phyloP scores from a whole-genome alignment of 1,284 basidiomycete species.

The Athelia sp. region DNA sequence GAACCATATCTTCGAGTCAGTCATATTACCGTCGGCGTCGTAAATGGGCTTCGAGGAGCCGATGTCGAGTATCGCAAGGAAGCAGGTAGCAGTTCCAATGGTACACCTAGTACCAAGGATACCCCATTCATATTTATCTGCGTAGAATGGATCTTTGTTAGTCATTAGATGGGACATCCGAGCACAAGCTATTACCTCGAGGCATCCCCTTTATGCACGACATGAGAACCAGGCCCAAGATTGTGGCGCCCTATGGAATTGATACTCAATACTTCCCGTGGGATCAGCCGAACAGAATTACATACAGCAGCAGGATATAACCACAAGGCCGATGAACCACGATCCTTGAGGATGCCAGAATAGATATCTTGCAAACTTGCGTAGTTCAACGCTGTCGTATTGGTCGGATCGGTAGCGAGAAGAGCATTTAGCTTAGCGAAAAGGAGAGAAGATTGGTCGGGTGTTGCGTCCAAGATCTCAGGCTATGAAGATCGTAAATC shows the following conservation, averaged over 20 bases:
- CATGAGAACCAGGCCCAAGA: background rate
- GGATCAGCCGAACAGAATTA: background rate
- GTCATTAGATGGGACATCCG: background rate
- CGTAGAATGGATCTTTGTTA: background rate
- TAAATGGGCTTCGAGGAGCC: background rate
- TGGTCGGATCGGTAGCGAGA: background rate
- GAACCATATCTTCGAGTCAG: background rate
- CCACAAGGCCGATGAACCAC: background rate
- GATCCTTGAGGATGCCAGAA: background rate
- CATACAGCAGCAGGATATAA: constrained; percentile 1
- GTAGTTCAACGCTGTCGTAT: background rate
- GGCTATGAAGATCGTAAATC: background rate
- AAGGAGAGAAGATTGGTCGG: background rate
- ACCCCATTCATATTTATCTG: background rate
- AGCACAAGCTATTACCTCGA: background rate
- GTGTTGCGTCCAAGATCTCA: background rate
- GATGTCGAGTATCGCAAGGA: background rate
- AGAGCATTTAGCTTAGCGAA: background rate
- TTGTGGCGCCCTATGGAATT: background rate
- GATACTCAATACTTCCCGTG: background rate
- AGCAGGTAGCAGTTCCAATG: background rate
- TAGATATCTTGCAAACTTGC: background rate
- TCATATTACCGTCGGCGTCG: background rate
- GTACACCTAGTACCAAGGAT: background rate
- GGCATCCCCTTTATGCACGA: background rate